phyloP scores from a whole-genome alignment of 495 filamentous ascomycete species.

The Penicillium turbatum region DNA sequence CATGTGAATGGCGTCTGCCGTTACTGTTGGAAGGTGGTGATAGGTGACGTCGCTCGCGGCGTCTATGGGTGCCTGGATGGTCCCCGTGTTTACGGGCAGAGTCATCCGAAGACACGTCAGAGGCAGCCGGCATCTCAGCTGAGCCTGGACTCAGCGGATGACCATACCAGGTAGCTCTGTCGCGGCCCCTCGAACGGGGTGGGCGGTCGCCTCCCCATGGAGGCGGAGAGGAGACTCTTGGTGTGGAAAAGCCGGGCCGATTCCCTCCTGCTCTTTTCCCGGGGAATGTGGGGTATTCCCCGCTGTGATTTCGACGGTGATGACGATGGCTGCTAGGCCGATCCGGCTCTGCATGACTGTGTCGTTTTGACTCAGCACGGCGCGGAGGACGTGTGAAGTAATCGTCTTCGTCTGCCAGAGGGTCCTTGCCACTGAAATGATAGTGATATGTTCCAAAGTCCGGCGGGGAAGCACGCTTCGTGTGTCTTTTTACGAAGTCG shows the following conservation, averaged over 20 bases:
- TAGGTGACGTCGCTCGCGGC: slow-evolving; percentile 23
- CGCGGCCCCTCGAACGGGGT: slow-evolving; percentile 22
- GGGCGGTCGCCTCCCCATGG: slow-evolving; percentile 19
- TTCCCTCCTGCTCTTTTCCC: slow-evolving; percentile 7
- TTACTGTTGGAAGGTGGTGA: slow-evolving; percentile 28
- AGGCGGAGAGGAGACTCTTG: slow-evolving; percentile 34
- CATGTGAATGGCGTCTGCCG: slow-evolving; percentile 43
- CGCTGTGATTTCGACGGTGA: slow-evolving; percentile 25
- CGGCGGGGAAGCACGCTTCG: slow-evolving; percentile 28
- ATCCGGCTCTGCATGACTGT: slow-evolving; percentile 20
- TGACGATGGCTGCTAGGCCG: slow-evolving; percentile 16
- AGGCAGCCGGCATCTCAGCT: slow-evolving; percentile 17
- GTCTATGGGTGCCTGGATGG: slow-evolving; percentile 10
- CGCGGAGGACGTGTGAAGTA: slow-evolving; percentile 18
- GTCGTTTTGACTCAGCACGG: slow-evolving; percentile 20
- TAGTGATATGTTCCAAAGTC: slow-evolving; percentile 34
- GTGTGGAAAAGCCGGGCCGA: slow-evolving; percentile 24
- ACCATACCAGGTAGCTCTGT: slow-evolving; percentile 15
- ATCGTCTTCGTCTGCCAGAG: slow-evolving; percentile 28
- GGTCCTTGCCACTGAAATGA: slow-evolving; percentile 32
- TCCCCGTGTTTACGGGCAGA: slow-evolving; percentile 15
- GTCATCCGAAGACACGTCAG: slow-evolving; percentile 29
- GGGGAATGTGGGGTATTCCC: slow-evolving; percentile 20
- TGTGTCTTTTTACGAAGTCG: slow-evolving; percentile 38
- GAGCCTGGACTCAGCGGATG: slow-evolving; percentile 24